These are phyloP conservation scores for Crucihimalaya himalaica DNA, from an alignment of 345 rosid species.

Conservation along the genomic window DNA sequence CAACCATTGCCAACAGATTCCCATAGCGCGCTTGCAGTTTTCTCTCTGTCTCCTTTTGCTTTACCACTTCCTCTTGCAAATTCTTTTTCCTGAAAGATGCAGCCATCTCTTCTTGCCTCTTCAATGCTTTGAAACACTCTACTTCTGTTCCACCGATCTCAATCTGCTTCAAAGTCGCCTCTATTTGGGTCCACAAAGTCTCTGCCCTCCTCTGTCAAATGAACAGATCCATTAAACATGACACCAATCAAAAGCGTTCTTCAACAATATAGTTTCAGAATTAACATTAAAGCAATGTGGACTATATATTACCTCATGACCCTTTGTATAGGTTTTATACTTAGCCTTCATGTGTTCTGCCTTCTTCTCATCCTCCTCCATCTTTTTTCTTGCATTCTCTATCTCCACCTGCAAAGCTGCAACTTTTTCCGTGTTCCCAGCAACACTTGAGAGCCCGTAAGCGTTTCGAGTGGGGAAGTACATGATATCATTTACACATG, in stretches of 20 bases:
- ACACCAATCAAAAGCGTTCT: conserved; percentile 6
- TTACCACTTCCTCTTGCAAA: conserved; percentile 83
- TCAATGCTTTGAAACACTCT: conserved; percentile 85
- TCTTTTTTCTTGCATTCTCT: conserved; percentile 66
- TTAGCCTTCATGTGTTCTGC: conserved; percentile 79
- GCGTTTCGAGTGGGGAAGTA: conserved; percentile 92
- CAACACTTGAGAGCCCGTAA: conserved; percentile 91
- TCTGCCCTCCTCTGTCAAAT: conserved; percentile 70
- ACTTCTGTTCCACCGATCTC: conserved; percentile 89
- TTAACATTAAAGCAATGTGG: not conserved
- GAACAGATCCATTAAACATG: conserved; percentile 12
- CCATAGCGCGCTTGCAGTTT: conserved; percentile 77
- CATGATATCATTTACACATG: conserved; percentile 91
- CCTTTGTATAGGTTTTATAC: conserved; percentile 79
- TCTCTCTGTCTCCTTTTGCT: conserved; percentile 86
- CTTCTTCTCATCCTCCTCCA: conserved; percentile 86
- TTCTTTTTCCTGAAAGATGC: conserved; percentile 78
- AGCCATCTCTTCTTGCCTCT: conserved; percentile 92
- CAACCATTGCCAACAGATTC: conserved; percentile 58
- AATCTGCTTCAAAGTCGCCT: conserved; percentile 76
- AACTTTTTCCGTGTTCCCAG: conserved; percentile 84
- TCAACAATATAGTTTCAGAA: not conserved
- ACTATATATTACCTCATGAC: conserved; percentile 77
- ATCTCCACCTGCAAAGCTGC: conserved; percentile 80
- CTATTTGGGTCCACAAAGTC: conserved; percentile 71